Evolutionary conservation across 306 rosid genomes (phyloP), one percentile per base, ranked within the genome.

Genomic region (Gleditsia sinensis): DNA sequence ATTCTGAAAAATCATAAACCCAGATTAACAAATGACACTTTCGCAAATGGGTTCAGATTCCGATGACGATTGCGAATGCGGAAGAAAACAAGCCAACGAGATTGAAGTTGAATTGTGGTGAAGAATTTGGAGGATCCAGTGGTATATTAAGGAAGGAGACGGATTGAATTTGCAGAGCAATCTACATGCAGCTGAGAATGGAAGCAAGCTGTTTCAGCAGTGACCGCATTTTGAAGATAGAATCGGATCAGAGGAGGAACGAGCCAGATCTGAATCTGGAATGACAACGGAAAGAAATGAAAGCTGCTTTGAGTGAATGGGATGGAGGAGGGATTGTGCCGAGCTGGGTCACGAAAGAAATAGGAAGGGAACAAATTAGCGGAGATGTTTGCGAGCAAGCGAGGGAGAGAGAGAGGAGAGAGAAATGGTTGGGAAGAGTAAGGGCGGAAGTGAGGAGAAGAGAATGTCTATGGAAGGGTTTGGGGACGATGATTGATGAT

Each of bases 331-430:
- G 24, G 5, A 53, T 39, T 27, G 54, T 12, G 32, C 5, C 23
- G 81, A 69, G 69, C 57, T 17, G 67, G 77, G 19, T 9, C 28
- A n/a, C 7, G 32, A 51, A 42, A 27, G 45, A 55, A 72, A 34
- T 36, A 63, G 32, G 75, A 65, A 65, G 39, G 24, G 25, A 62
- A 79, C 67, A 80, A 75, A 59, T 2, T 2, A 1, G 32, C 4
- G 2, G 32, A 28, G 32, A 4, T 28, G 32, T 28, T 28, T 28
- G 11, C 1, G 27, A 50, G 56, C 1, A 36, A 46, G 23, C 4
- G 61, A 42, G 37, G 14, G 32, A 14, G 12, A 20, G 30, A 28
- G 28, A 36, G 11, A 10, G 32, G 2, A 28, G 32, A 4, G 4
- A 28, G 4, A n/a, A n/a, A n/a, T n/a, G n/a, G n/a, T n/a, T n/a